phyloP scores from a whole-genome alignment of 306 rosid species.

The Prosopis cineraria region DNA sequence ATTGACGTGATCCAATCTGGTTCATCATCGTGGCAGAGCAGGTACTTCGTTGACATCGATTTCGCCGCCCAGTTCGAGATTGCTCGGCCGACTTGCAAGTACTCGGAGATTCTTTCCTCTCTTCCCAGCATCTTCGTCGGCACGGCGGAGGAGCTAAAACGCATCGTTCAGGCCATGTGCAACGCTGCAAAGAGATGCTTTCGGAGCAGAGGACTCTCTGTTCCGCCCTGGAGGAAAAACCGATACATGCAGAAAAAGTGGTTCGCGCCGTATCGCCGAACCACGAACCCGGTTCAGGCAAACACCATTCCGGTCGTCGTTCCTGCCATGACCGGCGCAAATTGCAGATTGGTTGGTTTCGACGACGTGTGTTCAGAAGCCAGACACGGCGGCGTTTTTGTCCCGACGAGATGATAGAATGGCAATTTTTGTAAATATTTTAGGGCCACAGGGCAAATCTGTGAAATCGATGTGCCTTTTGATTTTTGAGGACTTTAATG shows the following conservation, averaged over 20 bases:
- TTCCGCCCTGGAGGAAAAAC: conserved; percentile 90
- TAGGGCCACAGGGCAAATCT: neutral
- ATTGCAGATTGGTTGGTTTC: conserved; percentile 64
- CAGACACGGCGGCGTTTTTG: conserved; percentile 27
- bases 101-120: conserved; percentile 34
- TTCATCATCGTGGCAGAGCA: conserved; percentile 29
- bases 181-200: conserved; percentile 61
- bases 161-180: conserved; percentile 53
- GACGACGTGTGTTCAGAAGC: conserved; percentile 41
- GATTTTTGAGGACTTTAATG: neutral
- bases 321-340: neutral
- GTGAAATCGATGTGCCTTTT: neutral
- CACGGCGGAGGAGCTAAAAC: conserved; percentile 57
- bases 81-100: conserved; percentile 55
- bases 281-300: conserved; percentile 54
- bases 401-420: conserved; percentile 42
- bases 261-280: conserved; percentile 71
- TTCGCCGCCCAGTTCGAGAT: conserved; percentile 61
- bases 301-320: conserved; percentile 13
- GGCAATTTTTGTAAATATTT: neutral
- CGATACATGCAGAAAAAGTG: conserved; percentile 80
- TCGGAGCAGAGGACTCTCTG: conserved; percentile 43
- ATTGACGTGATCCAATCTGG: conserved; percentile 57
- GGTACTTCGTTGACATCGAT: conserved; percentile 68
- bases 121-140: conserved; percentile 65